Evolutionary conservation across 495 filamentous ascomycete species (phyloP).

Genomic region (Daldinia grandis): DNA sequence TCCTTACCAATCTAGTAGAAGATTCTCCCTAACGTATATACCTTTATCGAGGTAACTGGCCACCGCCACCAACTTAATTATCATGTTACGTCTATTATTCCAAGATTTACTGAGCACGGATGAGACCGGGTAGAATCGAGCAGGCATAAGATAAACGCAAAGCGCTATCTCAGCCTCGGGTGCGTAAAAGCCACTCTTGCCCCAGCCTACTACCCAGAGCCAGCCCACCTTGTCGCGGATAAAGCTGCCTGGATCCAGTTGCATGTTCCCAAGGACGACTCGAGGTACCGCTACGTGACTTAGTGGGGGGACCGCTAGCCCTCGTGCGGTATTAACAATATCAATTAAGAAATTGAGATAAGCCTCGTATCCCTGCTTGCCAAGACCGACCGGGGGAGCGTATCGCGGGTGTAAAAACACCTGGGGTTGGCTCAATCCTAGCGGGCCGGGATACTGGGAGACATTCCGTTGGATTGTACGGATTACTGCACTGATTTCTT

Average conservation of each 20-base stretch:
- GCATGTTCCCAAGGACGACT: conserved; percentile 20
- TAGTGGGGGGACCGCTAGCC: too few relatives aligned
- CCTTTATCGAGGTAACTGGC: background rate
- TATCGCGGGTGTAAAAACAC: background rate
- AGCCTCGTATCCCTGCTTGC: background rate
- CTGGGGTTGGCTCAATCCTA: background rate
- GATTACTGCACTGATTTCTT: background rate
- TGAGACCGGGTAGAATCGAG: background rate
- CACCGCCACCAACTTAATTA: background rate
- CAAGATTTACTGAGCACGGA: background rate
- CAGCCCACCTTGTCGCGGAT: background rate
- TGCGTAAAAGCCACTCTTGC: conserved; percentile 8
- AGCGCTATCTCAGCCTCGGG: conserved; percentile 19
- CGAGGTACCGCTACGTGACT: background rate
- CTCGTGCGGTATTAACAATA: background rate
- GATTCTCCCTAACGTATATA: too few relatives aligned
- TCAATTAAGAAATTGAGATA: conserved; percentile 2
- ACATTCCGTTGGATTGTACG: background rate
- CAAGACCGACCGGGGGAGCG: background rate
- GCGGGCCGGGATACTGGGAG: background rate
- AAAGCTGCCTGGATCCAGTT: conserved; percentile 23
- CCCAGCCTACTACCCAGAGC: conserved; percentile 21
- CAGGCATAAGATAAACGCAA: background rate
- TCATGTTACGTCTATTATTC: background rate
- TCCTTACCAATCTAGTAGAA: too few relatives aligned